Conservation (phyloP, 495 filamentous ascomycete species). For the Aspergillus indologenus region DNA sequence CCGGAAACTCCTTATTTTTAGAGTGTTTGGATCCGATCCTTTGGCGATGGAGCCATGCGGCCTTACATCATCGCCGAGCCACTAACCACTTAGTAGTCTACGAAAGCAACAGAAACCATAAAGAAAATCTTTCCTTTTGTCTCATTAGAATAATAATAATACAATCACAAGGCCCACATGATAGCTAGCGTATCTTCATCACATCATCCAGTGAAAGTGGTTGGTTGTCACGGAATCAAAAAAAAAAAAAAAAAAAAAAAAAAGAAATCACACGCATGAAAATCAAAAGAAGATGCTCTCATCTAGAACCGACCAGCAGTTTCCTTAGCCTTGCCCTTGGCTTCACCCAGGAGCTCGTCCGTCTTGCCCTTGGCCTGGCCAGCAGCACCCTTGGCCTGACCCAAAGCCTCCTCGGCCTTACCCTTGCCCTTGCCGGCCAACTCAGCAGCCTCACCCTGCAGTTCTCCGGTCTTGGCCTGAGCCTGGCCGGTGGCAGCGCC, state of each 20-base stretch:
- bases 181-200: neutral
- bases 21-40: no score
- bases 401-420: constrained; percentile 38
- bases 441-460: constrained; percentile 42
- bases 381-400: constrained; percentile 35
- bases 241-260: neutral
- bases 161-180: neutral
- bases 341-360: constrained; percentile 35
- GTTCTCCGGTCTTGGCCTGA: constrained; percentile 30
- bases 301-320: constrained; percentile 1
- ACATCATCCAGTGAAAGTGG: neutral
- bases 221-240: neutral
- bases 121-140: neutral
- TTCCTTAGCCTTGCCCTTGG: constrained; percentile 21
- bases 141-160: neutral
- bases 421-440: constrained; percentile 36
- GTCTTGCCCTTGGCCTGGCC: constrained; percentile 42
- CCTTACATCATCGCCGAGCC: neutral
- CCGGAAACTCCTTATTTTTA: no score
- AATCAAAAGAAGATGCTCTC: neutral
- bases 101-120: neutral
- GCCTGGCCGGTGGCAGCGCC: constrained; percentile 33
- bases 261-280: no score
- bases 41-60: neutral
- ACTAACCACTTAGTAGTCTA: neutral